Evolutionary conservation across 805 yeast genomes (phyloP), one percentile per base, ranked within the genome.

Genomic region (Hanseniaspora vineae): DNA sequence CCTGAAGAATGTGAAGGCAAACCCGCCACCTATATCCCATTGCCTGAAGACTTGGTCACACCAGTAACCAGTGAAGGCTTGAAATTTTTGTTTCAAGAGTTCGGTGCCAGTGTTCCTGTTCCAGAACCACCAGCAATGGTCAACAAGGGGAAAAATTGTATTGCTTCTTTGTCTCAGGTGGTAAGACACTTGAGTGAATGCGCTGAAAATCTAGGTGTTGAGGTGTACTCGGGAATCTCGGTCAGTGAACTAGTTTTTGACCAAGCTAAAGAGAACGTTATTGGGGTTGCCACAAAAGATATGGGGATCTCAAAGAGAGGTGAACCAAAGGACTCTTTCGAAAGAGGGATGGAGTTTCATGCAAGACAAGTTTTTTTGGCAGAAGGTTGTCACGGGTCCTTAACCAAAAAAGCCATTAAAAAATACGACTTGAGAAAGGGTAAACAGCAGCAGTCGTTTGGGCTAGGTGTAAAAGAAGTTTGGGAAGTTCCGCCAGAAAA

Each of bases 371-470:
- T 97, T 0, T 83, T 92, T 15, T 72, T 92, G 32, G 96, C 96
- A 5, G 98, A 92, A 67, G 98, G 98, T n/a, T 92, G 98, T 61
- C 97, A 89, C 65, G 98, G 98, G 0, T 88, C 96, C 1, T 69
- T 92, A 47, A 72, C 89, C 12, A 90, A 92, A 61, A 76, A 83
- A 59, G 81, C 78, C 0, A 81, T 90, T 46, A 68, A 73, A 47
- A 77, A 80, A 56, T 90, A 67, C 65, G 71, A 80, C 42, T 67
- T 92, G 51, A 76, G 97, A 49, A 71, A 73, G 45, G 75, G 76
- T 32, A 70, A 73, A 46, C 72, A 76, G 46, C 80, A 80, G 17
- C 98, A 92, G 68, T 88, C 97, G 0, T 92, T 92, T 65, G 99
- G 98, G 12, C 64, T 92, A 20, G 99, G 99, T 37, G 75, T 92